A percentile compares a stretch with the other conserved stretches of the same genome.
phyloP scores from a whole-genome alignment of 805 yeast genomes.

The Sporopachydermia lactativora region DNA sequence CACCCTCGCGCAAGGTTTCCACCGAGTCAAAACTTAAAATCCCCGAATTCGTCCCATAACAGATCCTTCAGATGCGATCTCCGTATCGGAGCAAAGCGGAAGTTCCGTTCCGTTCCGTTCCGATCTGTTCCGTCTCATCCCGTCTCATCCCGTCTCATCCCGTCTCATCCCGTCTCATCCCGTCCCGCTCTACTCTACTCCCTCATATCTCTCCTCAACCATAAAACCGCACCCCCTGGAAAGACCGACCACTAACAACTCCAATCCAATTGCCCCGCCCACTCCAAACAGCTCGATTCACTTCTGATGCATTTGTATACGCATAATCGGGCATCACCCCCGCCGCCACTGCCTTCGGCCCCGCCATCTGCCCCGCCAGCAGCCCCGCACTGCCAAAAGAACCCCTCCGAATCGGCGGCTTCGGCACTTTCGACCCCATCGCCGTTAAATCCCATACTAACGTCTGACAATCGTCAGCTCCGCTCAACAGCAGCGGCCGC shows the following conservation, averaged over 20 bases:
- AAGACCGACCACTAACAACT: slow-evolving; percentile 49
- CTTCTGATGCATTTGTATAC: slow-evolving; percentile 51
- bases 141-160: too few relatives aligned
- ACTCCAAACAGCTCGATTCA: slow-evolving; percentile 68
- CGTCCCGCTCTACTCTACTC: too few relatives aligned
- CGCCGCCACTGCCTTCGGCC: neutral
- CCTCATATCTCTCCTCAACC: too few relatives aligned
- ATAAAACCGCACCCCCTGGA: slow-evolving; percentile 37
- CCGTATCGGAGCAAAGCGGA: too few relatives aligned
- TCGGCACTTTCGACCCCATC: neutral
- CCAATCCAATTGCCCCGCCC: slow-evolving; percentile 73
- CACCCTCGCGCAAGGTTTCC: too few relatives aligned
- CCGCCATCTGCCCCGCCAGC: neutral
- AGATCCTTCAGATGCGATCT: too few relatives aligned
- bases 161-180: too few relatives aligned
- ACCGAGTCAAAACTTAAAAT: neutral
- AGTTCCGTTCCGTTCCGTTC: too few relatives aligned
- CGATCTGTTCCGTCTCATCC: too few relatives aligned
- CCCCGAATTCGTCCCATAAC: too few relatives aligned
- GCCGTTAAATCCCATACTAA: slow-evolving; percentile 43
- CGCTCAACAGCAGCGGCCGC: slow-evolving; percentile 42
- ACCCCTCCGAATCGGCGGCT: neutral
- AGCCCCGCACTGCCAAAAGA: neutral
- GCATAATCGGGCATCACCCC: slow-evolving; percentile 18
- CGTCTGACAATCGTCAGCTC: slow-evolving; percentile 44